These are phyloP conservation scores for Cytospora chrysosperma DNA, from an alignment of 2,329 filamentous ascomycete genomes.

Conservation along the genomic window DNA sequence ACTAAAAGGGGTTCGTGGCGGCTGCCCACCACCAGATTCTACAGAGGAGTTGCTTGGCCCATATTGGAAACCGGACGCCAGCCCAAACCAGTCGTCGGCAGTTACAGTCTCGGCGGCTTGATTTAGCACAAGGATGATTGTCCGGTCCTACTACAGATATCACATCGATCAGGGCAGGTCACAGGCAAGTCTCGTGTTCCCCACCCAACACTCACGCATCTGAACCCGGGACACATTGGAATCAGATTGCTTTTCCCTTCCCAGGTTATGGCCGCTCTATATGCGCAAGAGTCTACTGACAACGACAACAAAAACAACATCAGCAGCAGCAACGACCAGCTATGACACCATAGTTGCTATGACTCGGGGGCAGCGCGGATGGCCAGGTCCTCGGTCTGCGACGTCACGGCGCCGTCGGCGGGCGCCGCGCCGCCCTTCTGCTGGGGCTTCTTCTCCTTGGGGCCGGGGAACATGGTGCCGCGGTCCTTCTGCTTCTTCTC, in stretches of 20 bases:
- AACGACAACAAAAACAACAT: neutral
- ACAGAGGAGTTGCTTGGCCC: too few relatives aligned
- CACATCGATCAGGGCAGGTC: neutral
- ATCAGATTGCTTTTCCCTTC: neutral
- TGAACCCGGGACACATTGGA: neutral
- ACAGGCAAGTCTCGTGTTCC: neutral
- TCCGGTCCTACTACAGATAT: neutral
- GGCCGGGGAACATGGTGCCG: slow-evolving; percentile 62
- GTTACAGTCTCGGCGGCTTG: too few relatives aligned
- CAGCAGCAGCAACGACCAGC: neutral
- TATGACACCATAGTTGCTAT: neutral
- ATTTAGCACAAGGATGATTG: too few relatives aligned
- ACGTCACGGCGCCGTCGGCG: slow-evolving; percentile 21
- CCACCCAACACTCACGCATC: neutral
- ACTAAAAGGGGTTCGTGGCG: too few relatives aligned
- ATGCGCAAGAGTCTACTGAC: neutral
- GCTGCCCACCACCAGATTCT: too few relatives aligned
- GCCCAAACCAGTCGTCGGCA: too few relatives aligned
- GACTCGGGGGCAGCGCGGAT: slow-evolving; percentile 12
- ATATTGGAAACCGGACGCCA: too few relatives aligned
- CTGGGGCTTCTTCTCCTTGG: slow-evolving; percentile 14
- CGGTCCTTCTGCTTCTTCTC: slow-evolving; percentile 77
- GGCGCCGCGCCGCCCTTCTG: slow-evolving; percentile 19
- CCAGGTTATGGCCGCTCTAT: neutral
- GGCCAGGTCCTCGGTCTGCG: slow-evolving; percentile 23